Base-by-base conservation (phyloP, 305 asterid species). In the Lippia alba region DNA sequence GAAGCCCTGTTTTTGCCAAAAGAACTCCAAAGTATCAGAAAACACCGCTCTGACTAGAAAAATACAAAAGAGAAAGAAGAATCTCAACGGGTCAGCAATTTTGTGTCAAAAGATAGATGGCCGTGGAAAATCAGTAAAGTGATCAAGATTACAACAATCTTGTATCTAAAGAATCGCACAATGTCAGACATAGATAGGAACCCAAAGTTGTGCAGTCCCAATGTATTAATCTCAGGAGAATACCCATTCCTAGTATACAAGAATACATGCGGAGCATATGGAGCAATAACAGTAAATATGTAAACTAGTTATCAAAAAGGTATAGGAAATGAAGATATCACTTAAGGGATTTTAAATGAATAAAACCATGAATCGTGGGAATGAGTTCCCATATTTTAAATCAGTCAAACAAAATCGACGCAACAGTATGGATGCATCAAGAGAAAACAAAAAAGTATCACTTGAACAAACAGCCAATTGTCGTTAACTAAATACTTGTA, bases 1-100 rank as follows among this genome's bases (percentile, higher is more conserved):
- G 97, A 82, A 62, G 99, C 92, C 89, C 99, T 95, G 85, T 75
- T 70, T 71, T 54, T 40, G 66, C 65, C 45, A 34, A 50, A 60
- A 58, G 50, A 48, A 66, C 48, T 54, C 49, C 58, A 69, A 64
- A 48, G 57, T 20, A 74, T 51, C 73, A 64, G 69, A 74, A 55
- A 56, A 20, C 17, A 57, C 4, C 20, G 36, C 56, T 11, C 14
- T 8, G 12, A 44, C 49, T 44, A 44, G 49, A 2, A 44, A 36
- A 44, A 44, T 44, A 44, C 41, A 6, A 30, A 64, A 45, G 41
- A 20, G 39, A 30, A 49, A 8, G 5, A 55, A 19, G 62, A 33
- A 45, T 36, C 41, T 36, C 36, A 20, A 62, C 24, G 11, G 56
- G 66, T 39, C 55, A 56, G 34, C 18, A 46, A 39, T 16, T 70